Percentiles rank a stretch among this genome's conserved stretches.
Conservation (phyloP, 2,329 filamentous ascomycete species). For the Xylariaceae sp. region DNA sequence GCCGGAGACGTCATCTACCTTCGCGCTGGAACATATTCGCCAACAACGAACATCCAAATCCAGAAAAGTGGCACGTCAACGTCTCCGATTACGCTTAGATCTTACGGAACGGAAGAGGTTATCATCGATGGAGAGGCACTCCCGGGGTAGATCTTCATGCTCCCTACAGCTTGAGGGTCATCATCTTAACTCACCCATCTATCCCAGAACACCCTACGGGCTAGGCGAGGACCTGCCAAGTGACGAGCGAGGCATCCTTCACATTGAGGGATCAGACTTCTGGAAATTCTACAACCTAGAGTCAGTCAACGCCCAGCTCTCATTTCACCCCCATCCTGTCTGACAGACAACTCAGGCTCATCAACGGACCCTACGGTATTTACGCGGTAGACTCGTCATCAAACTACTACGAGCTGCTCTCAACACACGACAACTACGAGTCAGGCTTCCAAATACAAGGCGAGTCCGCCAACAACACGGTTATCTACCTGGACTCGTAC, state of each 20-base stretch:
- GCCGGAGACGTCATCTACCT: conserved; percentile 45
- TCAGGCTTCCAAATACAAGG: conserved; percentile 36
- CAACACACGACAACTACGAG: conserved; percentile 34
- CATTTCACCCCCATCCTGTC: neutral
- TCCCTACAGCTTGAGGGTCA: neutral
- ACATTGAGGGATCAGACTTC: conserved; percentile 42
- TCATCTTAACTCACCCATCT: neutral
- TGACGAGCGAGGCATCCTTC: conserved; percentile 42
- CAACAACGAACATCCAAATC: conserved; percentile 45
- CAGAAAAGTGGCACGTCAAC: conserved; percentile 39
- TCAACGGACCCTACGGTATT: conserved; percentile 36
- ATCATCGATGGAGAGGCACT: conserved; percentile 43
- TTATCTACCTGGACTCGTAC: conserved; percentile 42
- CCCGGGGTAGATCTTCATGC: conserved; percentile 19
- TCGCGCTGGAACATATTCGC: conserved; percentile 41
- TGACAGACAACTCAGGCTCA: conserved; percentile 17
- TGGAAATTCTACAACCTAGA: conserved; percentile 42
- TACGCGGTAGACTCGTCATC: conserved; percentile 34
- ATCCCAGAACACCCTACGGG: conserved; percentile 31
- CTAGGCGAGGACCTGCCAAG: conserved; percentile 37
- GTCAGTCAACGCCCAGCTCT: conserved; percentile 1
- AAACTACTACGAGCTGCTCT: conserved; percentile 35
- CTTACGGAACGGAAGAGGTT: conserved; percentile 41
- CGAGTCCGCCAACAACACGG: conserved; percentile 33
- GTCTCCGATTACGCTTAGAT: conserved; percentile 38